A percentile compares a stretch with the other conserved stretches of the same genome.
These are phyloP conservation scores for Sporisorium reilianum DNA, from an alignment of 1,284 basidiomycete genomes.

Conservation along the genomic window DNA sequence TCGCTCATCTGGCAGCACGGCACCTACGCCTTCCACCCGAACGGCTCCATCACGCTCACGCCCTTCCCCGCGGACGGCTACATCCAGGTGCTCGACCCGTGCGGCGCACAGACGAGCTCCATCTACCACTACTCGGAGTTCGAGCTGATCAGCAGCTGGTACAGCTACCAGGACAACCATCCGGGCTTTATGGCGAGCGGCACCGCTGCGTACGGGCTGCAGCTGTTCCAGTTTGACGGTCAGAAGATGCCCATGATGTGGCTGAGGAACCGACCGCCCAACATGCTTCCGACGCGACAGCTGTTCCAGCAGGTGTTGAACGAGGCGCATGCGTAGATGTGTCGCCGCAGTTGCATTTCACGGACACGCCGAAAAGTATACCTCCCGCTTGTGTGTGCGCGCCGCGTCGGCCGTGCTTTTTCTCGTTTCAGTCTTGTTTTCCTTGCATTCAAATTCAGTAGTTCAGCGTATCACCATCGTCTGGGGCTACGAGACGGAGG, in stretches of 20 bases:
- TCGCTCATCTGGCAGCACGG: conserved; percentile 68
- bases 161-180: conserved; percentile 53
- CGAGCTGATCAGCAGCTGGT: conserved; percentile 57
- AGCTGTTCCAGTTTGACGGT: conserved; percentile 51
- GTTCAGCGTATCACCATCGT: too few species aligned
- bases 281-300: conserved; percentile 65
- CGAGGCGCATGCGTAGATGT: conserved; percentile 24
- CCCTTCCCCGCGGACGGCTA: conserved; percentile 63
- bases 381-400: neutral
- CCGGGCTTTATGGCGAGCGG: conserved; percentile 49
- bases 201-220: conserved; percentile 48
- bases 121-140: conserved; percentile 59
- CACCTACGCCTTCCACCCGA: conserved; percentile 59
- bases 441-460: neutral
- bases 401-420: neutral
- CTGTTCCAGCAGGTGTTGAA: conserved; percentile 58
- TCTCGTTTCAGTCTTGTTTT: neutral
- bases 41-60: conserved; percentile 53
- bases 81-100: conserved; percentile 60
- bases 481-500: too few species aligned
- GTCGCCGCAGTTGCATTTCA: too few species aligned
- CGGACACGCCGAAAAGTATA: neutral
- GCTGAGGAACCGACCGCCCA: conserved; percentile 54
- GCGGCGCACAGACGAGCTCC: conserved; percentile 50
- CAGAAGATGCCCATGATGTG: conserved; percentile 55